These are phyloP conservation scores for Allium sativum DNA, from an alignment of 106 monocot species.

Conservation along the genomic window DNA sequence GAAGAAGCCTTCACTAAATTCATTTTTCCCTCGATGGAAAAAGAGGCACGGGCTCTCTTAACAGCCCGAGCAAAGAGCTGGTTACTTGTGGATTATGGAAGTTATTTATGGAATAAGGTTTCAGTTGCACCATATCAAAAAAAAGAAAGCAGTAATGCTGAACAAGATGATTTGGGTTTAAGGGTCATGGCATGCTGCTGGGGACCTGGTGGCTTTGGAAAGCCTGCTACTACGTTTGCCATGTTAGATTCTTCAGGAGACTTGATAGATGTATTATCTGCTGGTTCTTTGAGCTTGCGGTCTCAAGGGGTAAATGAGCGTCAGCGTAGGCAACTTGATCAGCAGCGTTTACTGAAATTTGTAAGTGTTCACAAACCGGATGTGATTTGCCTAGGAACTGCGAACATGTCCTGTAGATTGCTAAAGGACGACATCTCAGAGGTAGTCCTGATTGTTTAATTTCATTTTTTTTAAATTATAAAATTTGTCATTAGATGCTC, in stretches of 20 bases:
- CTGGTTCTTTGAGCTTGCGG: slow-evolving; percentile 66
- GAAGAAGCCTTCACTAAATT: slow-evolving; percentile 65
- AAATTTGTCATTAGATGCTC: no score
- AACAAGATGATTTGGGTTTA: slow-evolving; percentile 51
- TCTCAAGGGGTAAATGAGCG: slow-evolving; percentile 78
- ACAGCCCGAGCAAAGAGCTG: slow-evolving; percentile 72
- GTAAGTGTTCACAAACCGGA: slow-evolving; percentile 83
- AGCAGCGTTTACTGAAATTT: slow-evolving; percentile 70
- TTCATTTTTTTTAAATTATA: no score
- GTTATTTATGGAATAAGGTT: slow-evolving; percentile 75
- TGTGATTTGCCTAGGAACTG: slow-evolving; percentile 77
- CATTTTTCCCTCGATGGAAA: slow-evolving; percentile 89
- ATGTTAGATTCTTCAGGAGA: slow-evolving; percentile 93
- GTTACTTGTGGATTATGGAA: slow-evolving; percentile 82
- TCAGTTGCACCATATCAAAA: slow-evolving; percentile 74
- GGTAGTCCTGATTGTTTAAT: slow-evolving; percentile 14
- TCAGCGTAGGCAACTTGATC: slow-evolving; percentile 84
- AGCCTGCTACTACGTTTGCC: slow-evolving; percentile 90
- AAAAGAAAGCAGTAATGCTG: slow-evolving; percentile 29
- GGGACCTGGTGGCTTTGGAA: slow-evolving; percentile 55
- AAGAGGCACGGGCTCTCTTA: slow-evolving; percentile 71
- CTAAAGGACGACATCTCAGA: slow-evolving; percentile 97
- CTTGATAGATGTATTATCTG: slow-evolving; percentile 83
- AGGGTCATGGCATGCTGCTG: slow-evolving; percentile 92
- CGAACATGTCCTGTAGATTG: slow-evolving; percentile 59